These are phyloP conservation scores for Astrephomene gubernaculifera DNA, from an alignment of 139 green algal species.

Conservation along the genomic window DNA sequence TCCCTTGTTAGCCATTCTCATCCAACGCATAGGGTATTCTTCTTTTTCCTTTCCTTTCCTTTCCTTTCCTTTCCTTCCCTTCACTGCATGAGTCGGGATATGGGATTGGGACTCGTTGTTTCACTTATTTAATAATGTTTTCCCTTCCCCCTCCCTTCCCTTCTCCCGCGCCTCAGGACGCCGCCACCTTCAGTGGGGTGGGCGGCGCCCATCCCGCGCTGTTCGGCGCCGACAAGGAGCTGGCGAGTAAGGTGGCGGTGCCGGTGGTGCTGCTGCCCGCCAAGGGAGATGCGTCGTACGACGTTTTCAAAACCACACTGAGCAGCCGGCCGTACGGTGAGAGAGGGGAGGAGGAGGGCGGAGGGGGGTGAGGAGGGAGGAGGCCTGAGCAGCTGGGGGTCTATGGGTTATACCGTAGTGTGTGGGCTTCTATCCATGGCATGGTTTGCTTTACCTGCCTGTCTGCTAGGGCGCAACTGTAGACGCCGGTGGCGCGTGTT, in stretches of 20 bases:
- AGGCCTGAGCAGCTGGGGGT: background rate
- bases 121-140: no score
- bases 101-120: no score
- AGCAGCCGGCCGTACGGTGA: slow-evolving; percentile 28
- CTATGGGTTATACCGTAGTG: no score
- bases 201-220: slow-evolving; percentile 46
- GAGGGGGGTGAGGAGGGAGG: background rate
- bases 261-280: slow-evolving; percentile 48
- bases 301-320: slow-evolving; percentile 29
- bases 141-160: background rate
- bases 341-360: background rate
- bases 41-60: background rate
- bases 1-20: no score
- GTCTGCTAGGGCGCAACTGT: no score
- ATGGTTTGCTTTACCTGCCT: no score
- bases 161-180: slow-evolving; percentile 1
- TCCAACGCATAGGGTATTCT: background rate
- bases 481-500: no score
- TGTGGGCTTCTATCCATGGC: no score
- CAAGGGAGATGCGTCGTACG: slow-evolving; percentile 1
- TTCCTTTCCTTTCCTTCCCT: background rate
- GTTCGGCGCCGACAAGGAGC: slow-evolving; percentile 36
- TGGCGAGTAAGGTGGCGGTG: background rate
- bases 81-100: no score
- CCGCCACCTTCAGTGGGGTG: slow-evolving; percentile 14